These are phyloP conservation scores for Leccinum broughii DNA, from an alignment of 768 basidiomycete genomes.

Conservation along the genomic window DNA sequence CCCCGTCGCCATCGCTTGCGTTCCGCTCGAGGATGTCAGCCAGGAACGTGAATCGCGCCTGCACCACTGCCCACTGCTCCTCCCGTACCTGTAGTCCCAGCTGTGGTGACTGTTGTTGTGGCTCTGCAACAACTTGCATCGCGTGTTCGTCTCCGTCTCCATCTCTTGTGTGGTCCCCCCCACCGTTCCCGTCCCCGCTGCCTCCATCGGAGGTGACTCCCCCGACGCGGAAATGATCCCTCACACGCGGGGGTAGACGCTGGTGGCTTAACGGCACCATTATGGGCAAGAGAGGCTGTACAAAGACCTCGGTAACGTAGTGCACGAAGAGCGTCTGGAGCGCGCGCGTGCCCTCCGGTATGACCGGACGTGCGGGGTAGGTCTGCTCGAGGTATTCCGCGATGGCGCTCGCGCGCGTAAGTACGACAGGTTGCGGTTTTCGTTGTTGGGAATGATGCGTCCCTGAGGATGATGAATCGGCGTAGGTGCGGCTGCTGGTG, in stretches of 20 bases:
- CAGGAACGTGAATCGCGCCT: slow-evolving; percentile 66
- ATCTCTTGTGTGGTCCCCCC: not conserved
- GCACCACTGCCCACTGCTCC: slow-evolving; percentile 62
- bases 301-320: slow-evolving; percentile 64
- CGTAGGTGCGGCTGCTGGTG: not conserved
- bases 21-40: slow-evolving; percentile 71
- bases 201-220: not conserved
- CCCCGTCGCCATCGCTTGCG: slow-evolving; percentile 56
- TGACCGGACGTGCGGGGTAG: slow-evolving; percentile 69
- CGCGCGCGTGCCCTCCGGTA: slow-evolving; percentile 69
- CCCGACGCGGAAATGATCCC: slow-evolving; percentile 45
- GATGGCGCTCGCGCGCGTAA: slow-evolving; percentile 62
- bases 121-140: not conserved
- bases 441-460: not conserved
- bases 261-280: slow-evolving; percentile 70
- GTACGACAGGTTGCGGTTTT: slow-evolving; percentile 44
- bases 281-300: slow-evolving; percentile 65
- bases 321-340: slow-evolving; percentile 70
- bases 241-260: slow-evolving; percentile 55
- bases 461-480: slow-evolving; percentile 1
- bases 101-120: slow-evolving; percentile 1
- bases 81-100: slow-evolving; percentile 46
- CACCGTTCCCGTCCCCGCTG: not conserved
- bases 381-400: slow-evolving; percentile 70
- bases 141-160: not conserved